Conservation (phyloP, 257 asterid species). For the Solanum gandarillasii region DNA sequence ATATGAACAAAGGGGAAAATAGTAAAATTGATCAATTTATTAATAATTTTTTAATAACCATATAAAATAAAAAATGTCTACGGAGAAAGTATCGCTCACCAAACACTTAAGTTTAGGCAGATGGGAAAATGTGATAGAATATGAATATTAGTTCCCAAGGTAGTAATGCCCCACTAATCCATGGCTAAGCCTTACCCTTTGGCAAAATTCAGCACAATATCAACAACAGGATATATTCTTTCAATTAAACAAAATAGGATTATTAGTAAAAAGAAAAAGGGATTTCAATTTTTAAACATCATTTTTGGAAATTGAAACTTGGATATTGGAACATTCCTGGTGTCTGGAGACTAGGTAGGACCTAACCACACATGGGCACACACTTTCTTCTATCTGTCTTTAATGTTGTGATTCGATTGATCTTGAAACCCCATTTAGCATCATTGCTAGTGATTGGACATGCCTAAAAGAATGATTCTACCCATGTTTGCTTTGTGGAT, state of each 20-base stretch:
- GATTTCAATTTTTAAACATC: background rate
- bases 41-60: too few species aligned
- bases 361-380: constrained; percentile 48
- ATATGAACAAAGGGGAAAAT: background rate
- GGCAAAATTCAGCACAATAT: background rate
- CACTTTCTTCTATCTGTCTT: background rate
- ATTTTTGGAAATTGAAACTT: background rate
- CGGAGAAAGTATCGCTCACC: background rate
- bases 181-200: background rate
- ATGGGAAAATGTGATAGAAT: background rate
- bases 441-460: constrained; percentile 32
- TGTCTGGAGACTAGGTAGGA: constrained; percentile 24
- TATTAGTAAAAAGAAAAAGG: background rate
- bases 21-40: background rate
- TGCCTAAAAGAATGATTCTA: constrained; percentile 6
- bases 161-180: background rate
- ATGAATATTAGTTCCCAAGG: background rate
- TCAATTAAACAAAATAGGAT: background rate
- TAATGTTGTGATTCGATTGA: constrained; percentile 5
- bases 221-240: background rate
- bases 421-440: constrained; percentile 14
- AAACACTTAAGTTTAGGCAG: background rate
- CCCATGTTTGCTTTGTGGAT: constrained; percentile 9
- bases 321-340: constrained; percentile 8
- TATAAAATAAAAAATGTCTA: too few species aligned